Percentiles rank a stretch among this genome's conserved stretches.
Conservation (phyloP, 2,329 filamentous ascomycete genomes). For the Ophiocordyceps camponoti-floridani region DNA sequence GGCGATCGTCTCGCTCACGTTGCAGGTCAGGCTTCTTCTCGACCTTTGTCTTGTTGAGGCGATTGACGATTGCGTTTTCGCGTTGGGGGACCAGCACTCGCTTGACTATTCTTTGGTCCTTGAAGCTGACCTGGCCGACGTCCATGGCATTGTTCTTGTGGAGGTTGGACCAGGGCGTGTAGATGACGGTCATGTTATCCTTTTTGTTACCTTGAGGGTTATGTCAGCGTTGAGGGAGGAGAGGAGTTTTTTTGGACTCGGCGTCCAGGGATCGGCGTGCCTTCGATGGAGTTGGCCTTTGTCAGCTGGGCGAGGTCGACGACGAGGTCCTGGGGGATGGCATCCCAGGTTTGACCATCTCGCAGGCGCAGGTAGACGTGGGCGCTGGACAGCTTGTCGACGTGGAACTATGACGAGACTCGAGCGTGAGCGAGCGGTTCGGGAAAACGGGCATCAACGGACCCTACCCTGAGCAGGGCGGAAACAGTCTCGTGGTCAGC, state of each 20-base stretch:
- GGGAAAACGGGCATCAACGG: background rate
- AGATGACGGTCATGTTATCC: conserved; percentile 90
- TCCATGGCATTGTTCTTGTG: conserved; percentile 95
- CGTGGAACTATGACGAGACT: conserved; percentile 59
- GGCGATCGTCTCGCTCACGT: conserved; percentile 62
- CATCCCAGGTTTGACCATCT: conserved; percentile 68
- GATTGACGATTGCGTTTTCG: conserved; percentile 84
- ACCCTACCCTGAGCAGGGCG: conserved; percentile 10
- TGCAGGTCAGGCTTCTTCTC: conserved; percentile 75
- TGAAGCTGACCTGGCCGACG: conserved; percentile 85
- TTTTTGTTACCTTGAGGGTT: conserved; percentile 70
- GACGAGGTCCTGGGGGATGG: conserved; percentile 56
- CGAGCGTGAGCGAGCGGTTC: background rate
- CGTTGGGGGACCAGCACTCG: conserved; percentile 62
- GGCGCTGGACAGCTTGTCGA: conserved; percentile 88
- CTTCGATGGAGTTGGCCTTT: conserved; percentile 97
- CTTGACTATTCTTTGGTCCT: conserved; percentile 73
- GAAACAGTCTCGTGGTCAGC: too few relatives aligned
- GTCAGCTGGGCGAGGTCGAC: conserved; percentile 90
- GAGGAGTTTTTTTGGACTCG: background rate
- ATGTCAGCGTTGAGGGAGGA: background rate
- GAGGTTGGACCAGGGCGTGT: conserved; percentile 94
- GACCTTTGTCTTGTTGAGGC: conserved; percentile 91
- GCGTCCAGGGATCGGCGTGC: conserved; percentile 27
- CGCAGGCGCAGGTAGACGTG: conserved; percentile 85